Evolutionary conservation across 495 filamentous ascomycete genomes (phyloP), one percentile per base, ranked within the genome.

Genomic region (Aspergillus taichungensis): DNA sequence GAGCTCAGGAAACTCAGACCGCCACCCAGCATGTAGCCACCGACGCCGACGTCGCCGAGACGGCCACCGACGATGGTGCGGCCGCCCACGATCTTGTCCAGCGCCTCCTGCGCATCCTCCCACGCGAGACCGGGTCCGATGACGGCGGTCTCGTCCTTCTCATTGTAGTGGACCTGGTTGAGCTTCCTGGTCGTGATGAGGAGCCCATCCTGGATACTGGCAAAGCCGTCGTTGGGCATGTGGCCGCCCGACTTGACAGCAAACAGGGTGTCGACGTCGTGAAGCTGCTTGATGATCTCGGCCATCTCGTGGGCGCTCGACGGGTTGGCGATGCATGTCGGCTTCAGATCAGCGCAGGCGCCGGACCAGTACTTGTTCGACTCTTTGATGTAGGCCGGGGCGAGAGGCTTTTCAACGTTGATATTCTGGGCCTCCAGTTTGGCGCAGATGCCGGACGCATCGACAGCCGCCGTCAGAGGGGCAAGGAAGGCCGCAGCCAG

Each of bases 1-100:
- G 70, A 69, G 24, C 73, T 73, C 50, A 80, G 60, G 42, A 76
- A 78, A 42, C 66, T 69, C 56, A 68, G 51, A 8, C 68, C 68
- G 45, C 71, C 73, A 61, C 73, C 73, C 6, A 75, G 58, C 13
- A 62, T 60, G 8, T 71, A 53, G 11, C 64, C 64, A 34, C 53
- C 61, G 8, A 67, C 45, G 8, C 62, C 64, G 3, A 67, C 62
- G 31, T 46, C 47, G 14, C 50, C 53, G 8, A 56, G 42, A 11
- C 62, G 56, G 11, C 60, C 64, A 18, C 62, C 62, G 12, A 59
- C 59, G 30, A 67, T 27, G 2, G 62, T 34, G 3, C 70, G 50
- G 8, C 56, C 56, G 13, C 27, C 37, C 1, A 30, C 39, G 3
- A 40, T 35, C 10, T 45, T 36, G 12, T 59, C 59, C 12, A 70